Percentiles rank a stretch among this genome's conserved stretches.
Conservation (phyloP, 1,284 basidiomycete genomes). For the Mycosarcoma maydis region DNA sequence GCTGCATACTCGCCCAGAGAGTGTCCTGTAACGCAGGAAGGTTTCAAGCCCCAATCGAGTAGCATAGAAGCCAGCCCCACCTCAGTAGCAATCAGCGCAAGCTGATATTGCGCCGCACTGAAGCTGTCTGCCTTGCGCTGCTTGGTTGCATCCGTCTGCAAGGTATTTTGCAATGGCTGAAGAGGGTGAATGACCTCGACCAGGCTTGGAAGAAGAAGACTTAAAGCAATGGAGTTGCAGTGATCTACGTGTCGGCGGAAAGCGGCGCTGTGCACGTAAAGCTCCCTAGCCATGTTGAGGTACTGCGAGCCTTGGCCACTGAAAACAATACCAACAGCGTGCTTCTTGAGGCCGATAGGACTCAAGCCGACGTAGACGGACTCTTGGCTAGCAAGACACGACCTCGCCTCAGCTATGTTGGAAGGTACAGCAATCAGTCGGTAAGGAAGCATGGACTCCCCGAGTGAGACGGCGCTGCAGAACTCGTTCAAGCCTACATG, state of each 20-base stretch:
- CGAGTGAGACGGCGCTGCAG: constrained; percentile 38
- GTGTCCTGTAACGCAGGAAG: constrained; percentile 36
- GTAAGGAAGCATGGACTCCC: constrained; percentile 31
- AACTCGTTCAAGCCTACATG: constrained; percentile 27
- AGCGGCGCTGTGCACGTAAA: constrained; percentile 20
- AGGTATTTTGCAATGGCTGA: not conserved
- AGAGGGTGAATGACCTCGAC: constrained; percentile 34
- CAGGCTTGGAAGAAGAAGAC: constrained; percentile 19
- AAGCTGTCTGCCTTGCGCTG: constrained; percentile 29
- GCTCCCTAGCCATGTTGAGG: constrained; percentile 40
- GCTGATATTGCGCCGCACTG: constrained; percentile 39
- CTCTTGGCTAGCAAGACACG: constrained; percentile 35
- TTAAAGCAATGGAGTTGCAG: constrained; percentile 32
- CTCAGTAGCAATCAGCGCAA: constrained; percentile 41
- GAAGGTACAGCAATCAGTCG: constrained; percentile 25
- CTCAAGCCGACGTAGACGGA: constrained; percentile 8
- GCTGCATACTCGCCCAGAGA: constrained; percentile 53
- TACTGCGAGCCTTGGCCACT: constrained; percentile 52
- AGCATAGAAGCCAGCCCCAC: constrained; percentile 28
- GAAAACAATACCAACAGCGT: constrained; percentile 32
- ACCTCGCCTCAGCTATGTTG: constrained; percentile 16
- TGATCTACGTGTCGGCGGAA: constrained; percentile 33
- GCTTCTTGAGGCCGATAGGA: not conserved
- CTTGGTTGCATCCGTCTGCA: not conserved
- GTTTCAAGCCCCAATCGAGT: constrained; percentile 35